Conservation (phyloP, 2,329 filamentous ascomycete species). For the Fusarium stilboides region DNA sequence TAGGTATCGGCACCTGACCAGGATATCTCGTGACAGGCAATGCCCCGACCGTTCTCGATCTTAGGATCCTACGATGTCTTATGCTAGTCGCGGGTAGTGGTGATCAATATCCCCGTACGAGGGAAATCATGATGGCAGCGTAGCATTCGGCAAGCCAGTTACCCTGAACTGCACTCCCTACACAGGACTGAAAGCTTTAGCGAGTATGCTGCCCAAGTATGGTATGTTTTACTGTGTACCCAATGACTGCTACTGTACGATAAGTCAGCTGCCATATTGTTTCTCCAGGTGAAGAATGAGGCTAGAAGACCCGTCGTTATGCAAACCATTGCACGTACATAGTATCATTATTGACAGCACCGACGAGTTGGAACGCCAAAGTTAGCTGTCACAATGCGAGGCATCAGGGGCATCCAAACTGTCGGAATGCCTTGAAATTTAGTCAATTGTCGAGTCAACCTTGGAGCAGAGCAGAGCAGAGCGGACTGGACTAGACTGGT, state of each 20-base stretch:
- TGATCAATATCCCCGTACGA: constrained; percentile 14
- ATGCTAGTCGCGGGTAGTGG: constrained; percentile 10
- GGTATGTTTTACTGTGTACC: neutral
- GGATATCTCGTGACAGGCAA: constrained; percentile 17
- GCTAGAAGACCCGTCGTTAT: neutral
- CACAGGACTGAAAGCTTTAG: neutral
- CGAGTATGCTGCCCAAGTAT: neutral
- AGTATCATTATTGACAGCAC: constrained; percentile 11
- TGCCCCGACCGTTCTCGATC: neutral
- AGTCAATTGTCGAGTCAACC: neutral
- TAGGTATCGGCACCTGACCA: constrained; percentile 2
- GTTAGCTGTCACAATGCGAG: constrained; percentile 8
- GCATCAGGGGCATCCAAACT: constrained; percentile 17
- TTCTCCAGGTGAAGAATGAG: neutral
- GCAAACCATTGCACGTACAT: constrained; percentile 8
- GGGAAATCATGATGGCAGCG: constrained; percentile 1
- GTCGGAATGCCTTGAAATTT: constrained; percentile 27
- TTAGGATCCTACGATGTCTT: neutral
- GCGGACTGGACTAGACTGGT: constrained; percentile 5
- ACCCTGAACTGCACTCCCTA: constrained; percentile 8
- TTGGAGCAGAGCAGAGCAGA: too few species aligned
- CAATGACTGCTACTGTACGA: neutral
- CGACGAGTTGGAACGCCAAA: constrained; percentile 11
- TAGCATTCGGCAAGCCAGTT: constrained; percentile 3
- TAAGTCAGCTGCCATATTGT: neutral